phyloP scores from a whole-genome alignment of 2,329 filamentous ascomycete species.

The Talaromyces sp. region DNA sequence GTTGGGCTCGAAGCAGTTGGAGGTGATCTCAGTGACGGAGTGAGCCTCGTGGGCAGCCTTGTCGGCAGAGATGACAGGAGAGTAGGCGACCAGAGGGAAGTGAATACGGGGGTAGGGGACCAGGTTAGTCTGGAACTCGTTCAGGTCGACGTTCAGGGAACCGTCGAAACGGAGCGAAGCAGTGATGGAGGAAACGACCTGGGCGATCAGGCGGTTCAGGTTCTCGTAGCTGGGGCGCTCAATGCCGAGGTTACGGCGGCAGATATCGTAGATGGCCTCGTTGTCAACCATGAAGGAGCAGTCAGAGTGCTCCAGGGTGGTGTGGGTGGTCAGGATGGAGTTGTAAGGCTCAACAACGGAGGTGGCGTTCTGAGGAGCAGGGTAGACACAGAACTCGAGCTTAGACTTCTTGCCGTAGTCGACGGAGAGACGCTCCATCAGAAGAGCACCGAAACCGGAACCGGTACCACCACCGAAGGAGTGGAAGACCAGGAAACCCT shows the following conservation, averaged over 20 bases:
- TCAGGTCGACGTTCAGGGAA: conserved; percentile 97
- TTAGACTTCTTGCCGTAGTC: conserved; percentile 99
- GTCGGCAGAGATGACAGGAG: conserved; percentile 89
- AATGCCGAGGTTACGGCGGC: conserved; percentile 94
- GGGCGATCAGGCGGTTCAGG: conserved; percentile 96
- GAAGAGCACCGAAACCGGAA: conserved; percentile 94
- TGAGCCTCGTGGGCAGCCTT: conserved; percentile 98
- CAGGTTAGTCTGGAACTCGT: conserved; percentile 99
- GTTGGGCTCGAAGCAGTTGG: conserved; percentile 99
- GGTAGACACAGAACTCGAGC: conserved; percentile 99
- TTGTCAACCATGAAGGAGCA: conserved; percentile 99
- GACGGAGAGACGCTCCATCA: conserved; percentile 98
- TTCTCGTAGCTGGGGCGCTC: conserved; percentile 99
- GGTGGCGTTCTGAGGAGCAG: conserved; percentile 93
- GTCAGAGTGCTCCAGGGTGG: conserved; percentile 98
- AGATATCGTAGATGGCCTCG: conserved; percentile 99
- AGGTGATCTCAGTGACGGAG: conserved; percentile 97
- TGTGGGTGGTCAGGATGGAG: conserved; percentile 98
- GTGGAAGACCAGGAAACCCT: conserved; percentile 99
- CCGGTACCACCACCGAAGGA: conserved; percentile 99
- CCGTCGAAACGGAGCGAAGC: conserved; percentile 98
- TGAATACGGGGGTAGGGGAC: conserved; percentile 98
- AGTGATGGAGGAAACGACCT: conserved; percentile 98
- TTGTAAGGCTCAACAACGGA: conserved; percentile 99
- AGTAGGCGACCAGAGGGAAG: conserved; percentile 97